Evolutionary conservation across 192 early-diverging fungal genomes (phyloP).

Genomic region (Phlyctochytrium planicorne): DNA sequence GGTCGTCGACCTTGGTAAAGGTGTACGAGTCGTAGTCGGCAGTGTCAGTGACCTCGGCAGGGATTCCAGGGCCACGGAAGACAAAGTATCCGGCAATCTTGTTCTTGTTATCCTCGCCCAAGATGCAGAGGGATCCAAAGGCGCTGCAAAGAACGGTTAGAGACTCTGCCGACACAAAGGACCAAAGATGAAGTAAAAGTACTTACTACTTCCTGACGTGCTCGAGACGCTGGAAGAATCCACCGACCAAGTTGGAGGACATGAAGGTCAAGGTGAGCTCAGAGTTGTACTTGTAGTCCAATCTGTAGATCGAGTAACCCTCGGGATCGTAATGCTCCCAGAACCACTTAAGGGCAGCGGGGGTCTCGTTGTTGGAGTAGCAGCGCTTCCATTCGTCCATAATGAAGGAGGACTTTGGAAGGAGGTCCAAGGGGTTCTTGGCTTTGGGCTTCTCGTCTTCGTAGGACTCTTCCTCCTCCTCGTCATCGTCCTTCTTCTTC

Average conservation of each 20-base stretch:
- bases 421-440: conserved; percentile 86
- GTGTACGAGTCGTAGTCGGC: conserved; percentile 87
- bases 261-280: conserved; percentile 84
- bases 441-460: conserved; percentile 78
- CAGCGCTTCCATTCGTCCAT: conserved; percentile 95
- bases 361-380: conserved; percentile 96
- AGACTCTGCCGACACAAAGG: neutral
- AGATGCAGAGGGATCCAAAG: conserved; percentile 81
- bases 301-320: conserved; percentile 90
- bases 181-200: conserved; percentile 2
- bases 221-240: conserved; percentile 91
- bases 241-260: conserved; percentile 92
- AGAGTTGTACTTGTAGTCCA: conserved; percentile 94
- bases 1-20: conserved; percentile 77
- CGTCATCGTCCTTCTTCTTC: conserved; percentile 58
- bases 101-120: conserved; percentile 85
- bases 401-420: conserved; percentile 78
- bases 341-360: conserved; percentile 87
- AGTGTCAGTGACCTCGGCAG: conserved; percentile 74
- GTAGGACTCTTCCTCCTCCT: conserved; percentile 61
- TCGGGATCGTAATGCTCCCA: conserved; percentile 87
- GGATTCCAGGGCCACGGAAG: conserved; percentile 82
- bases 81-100: conserved; percentile 94
- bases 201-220: conserved; percentile 80
- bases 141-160: conserved; percentile 41